These are phyloP conservation scores for Ceratocystis colombiana DNA, from an alignment of 2,329 filamentous ascomycete genomes.

Conservation along the genomic window DNA sequence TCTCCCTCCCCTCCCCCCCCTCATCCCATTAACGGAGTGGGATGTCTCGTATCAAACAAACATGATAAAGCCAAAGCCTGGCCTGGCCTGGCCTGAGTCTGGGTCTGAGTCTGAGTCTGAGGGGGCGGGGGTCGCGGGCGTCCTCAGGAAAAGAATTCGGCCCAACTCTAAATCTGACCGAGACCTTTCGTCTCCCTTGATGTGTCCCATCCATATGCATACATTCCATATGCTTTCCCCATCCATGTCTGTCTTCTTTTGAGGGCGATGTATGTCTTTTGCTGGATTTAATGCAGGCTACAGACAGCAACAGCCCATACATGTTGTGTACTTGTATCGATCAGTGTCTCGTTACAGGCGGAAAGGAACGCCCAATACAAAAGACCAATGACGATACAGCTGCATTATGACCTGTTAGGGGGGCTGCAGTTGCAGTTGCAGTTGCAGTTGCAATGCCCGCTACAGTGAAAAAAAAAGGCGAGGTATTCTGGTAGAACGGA, in stretches of 20 bases:
- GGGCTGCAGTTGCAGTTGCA: no score
- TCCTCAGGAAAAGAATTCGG: background rate
- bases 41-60: slow-evolving; percentile 3
- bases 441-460: background rate
- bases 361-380: no score
- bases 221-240: no score
- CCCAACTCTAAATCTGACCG: slow-evolving; percentile 12
- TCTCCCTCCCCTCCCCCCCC: background rate
- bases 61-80: slow-evolving; percentile 7
- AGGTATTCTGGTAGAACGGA: slow-evolving; percentile 15
- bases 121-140: background rate
- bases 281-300: no score
- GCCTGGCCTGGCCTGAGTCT: background rate
- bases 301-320: no score
- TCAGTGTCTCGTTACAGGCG: no score
- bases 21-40: background rate
- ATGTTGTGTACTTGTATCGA: no score
- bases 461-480: background rate
- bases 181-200: background rate
- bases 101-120: background rate
- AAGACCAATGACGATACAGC: no score
- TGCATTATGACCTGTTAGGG: no score
- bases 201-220: background rate
- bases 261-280: no score
- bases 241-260: no score